Evolutionary conservation across 164 flowering plant species (phyloP).

Genomic region (Magnolia sinica): DNA sequence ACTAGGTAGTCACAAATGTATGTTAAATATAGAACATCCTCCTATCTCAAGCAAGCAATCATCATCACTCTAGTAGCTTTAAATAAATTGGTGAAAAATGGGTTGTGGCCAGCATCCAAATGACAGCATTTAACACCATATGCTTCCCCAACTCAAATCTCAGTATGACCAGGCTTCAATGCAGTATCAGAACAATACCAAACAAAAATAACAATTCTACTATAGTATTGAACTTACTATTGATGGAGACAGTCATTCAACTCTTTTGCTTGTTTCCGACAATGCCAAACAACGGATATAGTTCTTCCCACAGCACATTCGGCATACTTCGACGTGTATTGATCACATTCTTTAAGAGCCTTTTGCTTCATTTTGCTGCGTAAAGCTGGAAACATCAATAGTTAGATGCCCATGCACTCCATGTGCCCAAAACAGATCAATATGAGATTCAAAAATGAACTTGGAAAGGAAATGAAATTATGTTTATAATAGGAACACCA

Average conservation of each 20-base stretch:
- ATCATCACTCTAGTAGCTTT: neutral
- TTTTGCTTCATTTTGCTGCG: slow-evolving; percentile 95
- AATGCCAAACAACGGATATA: slow-evolving; percentile 71
- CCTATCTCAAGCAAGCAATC: neutral
- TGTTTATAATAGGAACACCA: neutral
- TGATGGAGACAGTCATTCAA: slow-evolving; percentile 78
- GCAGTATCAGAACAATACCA: neutral
- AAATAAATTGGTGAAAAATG: neutral
- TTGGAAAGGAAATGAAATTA: neutral
- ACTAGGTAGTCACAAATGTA: too few species aligned
- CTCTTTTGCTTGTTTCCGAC: slow-evolving; percentile 78
- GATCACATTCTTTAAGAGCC: slow-evolving; percentile 80
- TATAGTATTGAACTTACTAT: slow-evolving; percentile 49
- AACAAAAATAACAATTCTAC: neutral
- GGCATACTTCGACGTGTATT: slow-evolving; percentile 63
- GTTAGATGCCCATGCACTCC: neutral
- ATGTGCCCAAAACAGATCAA: neutral
- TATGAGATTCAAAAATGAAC: neutral
- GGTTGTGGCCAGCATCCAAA: neutral
- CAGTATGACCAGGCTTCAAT: neutral
- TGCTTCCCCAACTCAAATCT: neutral
- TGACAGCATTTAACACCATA: neutral
- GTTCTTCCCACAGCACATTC: slow-evolving; percentile 84
- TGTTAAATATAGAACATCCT: too few species aligned
- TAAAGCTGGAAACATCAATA: slow-evolving; percentile 51